Base-by-base conservation (phyloP, 495 filamentous ascomycete species). In the Penicillium egyptiacum region DNA sequence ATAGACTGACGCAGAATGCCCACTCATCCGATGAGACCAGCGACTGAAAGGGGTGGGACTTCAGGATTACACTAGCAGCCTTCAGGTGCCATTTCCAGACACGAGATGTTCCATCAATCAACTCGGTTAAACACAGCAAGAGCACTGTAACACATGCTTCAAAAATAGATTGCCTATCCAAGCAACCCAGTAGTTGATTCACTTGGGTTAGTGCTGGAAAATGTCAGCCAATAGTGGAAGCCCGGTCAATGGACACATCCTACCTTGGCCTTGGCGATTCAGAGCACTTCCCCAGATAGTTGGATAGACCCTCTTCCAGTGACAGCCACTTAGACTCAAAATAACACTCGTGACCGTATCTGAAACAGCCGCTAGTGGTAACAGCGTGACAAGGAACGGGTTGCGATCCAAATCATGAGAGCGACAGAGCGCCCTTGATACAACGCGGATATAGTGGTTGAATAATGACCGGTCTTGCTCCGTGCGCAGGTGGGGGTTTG, bases 51-150 rank as follows among this genome's bases (percentile, higher is more conserved):
- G 60, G 58, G 1, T 55, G 55, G 0, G 67, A 65, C 31, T 58
- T 65, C 16, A 70, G 50, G n/a, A 70, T 64, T 4, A 64, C 56
- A 46, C 64, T 63, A 17, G 67, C 67, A 5, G 63, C 68, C 51
- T 69, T 69, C 44, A 70, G 43, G 47, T 70, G 68, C 68, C 65
- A 70, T 57, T 66, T 68, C 68, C 68, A 70, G 0, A 58, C 63
- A 25, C 53, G 49, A 1, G 68, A 70, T 0, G 61, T 63, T 14
- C 65, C 60, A 26, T 70, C 68, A 20, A 64, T 65, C 16, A 69
- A 40, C 37, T 70, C 68, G 1, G 68, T 65, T 19, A 70, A 46
- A 31, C 66, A 70, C 4, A 70, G 58, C 0, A 70, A 51, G 0
- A 70, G 61, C 0, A 70, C 55, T 1, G 65, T 68, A 0, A 57